Base-by-base conservation (phyloP, 2,329 filamentous ascomycete species). In the Cercospora citrullina region DNA sequence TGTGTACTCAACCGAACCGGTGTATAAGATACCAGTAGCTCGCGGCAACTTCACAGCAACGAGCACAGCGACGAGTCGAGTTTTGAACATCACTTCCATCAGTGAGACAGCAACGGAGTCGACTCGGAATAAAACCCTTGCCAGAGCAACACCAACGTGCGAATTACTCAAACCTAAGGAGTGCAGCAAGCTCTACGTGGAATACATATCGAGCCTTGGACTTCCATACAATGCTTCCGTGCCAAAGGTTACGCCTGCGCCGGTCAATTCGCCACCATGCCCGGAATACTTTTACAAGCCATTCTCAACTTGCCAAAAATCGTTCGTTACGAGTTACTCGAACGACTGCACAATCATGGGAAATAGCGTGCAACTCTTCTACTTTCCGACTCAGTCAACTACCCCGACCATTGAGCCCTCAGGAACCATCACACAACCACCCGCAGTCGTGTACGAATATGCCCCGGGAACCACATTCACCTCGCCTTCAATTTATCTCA, bases 401-500 rank as follows among this genome's bases (percentile, higher is more conserved):
- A 69, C 67, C 5, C 26, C 42, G 18, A 65, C 63, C 9, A 28
- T 51, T 5, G 66, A 65, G 33, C 36, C 53, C 39, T 36, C 33
- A 33, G 48, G 58, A 12, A 51, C 31, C 16, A 68, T 59, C 28
- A 64, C 68, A 18, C 23, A 55, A 16, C 65, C 64, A 28, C 62
- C 62, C 10, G 23, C 31, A 3, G 63, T 69, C 28, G 65, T 71
- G 2, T 66, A 69, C 21, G 45, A 45, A 36, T 71, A 65, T 33
- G 65, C 67, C 10, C 68, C 62, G 4, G 69, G 68, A 14, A 65
- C 68, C 28, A 73, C 72, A 0, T 72, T 73, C 59, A 73, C 72
- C 10, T 72, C 71, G 55, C 72, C 72, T 12, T 70, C 71, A 8
- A 59, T 73, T 10, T 73, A 73, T 36, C 59, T 73, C 14, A 72